Conservation (phyloP, 148 eudicot species). For the Hydrangea macrophylla region DNA sequence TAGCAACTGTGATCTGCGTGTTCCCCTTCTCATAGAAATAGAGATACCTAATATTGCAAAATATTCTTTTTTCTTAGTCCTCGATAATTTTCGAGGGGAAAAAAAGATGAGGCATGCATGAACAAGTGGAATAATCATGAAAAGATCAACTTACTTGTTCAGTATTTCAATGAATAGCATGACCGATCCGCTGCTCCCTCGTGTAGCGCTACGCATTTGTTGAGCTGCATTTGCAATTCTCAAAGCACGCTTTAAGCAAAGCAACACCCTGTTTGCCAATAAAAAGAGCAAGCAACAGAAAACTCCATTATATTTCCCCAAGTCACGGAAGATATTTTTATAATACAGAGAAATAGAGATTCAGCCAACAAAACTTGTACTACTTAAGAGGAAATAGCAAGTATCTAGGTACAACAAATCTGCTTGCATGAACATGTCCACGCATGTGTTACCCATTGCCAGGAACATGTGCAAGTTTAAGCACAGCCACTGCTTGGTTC, state of each 20-base stretch:
- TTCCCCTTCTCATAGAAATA: slow-evolving; percentile 97
- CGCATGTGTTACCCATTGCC: not conserved
- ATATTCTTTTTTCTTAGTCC: not conserved
- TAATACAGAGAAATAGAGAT: not conserved
- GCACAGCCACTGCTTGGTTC: too few relatives aligned
- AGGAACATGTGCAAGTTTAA: slow-evolving; percentile 3
- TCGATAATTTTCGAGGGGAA: not conserved
- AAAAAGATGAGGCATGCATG: not conserved
- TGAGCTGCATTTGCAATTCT: slow-evolving; percentile 95
- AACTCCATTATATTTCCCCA: not conserved
- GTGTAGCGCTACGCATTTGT: slow-evolving; percentile 90
- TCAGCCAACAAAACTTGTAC: not conserved
- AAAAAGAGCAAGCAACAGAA: slow-evolving; percentile 11
- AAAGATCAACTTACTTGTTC: slow-evolving; percentile 62
- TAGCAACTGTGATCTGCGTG: slow-evolving; percentile 65
- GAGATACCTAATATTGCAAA: slow-evolving; percentile 59
- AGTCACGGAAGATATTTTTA: not conserved
- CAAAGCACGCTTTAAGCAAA: slow-evolving; percentile 94
- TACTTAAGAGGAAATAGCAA: not conserved
- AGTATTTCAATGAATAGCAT: slow-evolving; percentile 86
- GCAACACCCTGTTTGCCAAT: slow-evolving; percentile 62
- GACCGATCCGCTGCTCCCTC: slow-evolving; percentile 86
- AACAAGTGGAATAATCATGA: slow-evolving; percentile 3
- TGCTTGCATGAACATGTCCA: not conserved
- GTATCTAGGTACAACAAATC: not conserved